A percentile compares a stretch with the other conserved stretches of the same genome.
phyloP scores from a whole-genome alignment of 164 flowering plant species.

The Annona cherimola region DNA sequence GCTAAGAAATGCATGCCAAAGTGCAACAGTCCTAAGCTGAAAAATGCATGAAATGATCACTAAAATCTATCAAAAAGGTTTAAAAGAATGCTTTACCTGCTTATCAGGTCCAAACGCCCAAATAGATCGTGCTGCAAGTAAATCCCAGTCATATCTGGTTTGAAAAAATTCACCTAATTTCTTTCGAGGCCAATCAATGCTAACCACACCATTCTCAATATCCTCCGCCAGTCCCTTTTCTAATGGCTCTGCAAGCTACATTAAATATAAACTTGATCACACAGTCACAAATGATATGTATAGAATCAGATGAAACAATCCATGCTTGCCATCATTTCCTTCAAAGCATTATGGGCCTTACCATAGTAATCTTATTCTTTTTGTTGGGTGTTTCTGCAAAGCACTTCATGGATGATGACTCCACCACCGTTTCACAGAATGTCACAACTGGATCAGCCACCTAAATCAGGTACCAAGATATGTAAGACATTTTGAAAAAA shows the following conservation, averaged over 20 bases:
- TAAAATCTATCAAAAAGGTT: background rate
- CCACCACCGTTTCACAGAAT: slow-evolving; percentile 99
- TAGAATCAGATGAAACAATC: background rate
- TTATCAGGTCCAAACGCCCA: slow-evolving; percentile 99
- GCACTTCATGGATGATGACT: slow-evolving; percentile 96
- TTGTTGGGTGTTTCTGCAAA: slow-evolving; percentile 99
- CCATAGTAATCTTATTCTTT: slow-evolving; percentile 97
- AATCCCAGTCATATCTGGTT: slow-evolving; percentile 93
- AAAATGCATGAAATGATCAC: background rate
- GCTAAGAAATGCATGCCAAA: background rate
- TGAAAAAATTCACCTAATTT: slow-evolving; percentile 80
- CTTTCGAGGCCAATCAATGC: slow-evolving; percentile 87
- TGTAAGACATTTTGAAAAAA: background rate
- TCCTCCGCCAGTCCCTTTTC: slow-evolving; percentile 98
- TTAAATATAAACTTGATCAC: background rate
- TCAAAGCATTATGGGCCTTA: slow-evolving; percentile 17
- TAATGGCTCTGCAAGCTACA: slow-evolving; percentile 92
- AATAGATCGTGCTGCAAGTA: slow-evolving; percentile 91
- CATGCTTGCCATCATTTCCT: background rate
- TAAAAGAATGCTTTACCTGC: slow-evolving; percentile 45
- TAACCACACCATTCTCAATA: slow-evolving; percentile 92
- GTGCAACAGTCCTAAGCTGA: background rate
- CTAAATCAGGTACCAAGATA: slow-evolving; percentile 32
- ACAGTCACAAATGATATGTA: background rate
- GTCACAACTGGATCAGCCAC: slow-evolving; percentile 99